Percentiles rank a stretch among this genome's conserved stretches.
Conservation (phyloP, 2,329 filamentous ascomycete genomes). For the Rhinocladiella similis region DNA sequence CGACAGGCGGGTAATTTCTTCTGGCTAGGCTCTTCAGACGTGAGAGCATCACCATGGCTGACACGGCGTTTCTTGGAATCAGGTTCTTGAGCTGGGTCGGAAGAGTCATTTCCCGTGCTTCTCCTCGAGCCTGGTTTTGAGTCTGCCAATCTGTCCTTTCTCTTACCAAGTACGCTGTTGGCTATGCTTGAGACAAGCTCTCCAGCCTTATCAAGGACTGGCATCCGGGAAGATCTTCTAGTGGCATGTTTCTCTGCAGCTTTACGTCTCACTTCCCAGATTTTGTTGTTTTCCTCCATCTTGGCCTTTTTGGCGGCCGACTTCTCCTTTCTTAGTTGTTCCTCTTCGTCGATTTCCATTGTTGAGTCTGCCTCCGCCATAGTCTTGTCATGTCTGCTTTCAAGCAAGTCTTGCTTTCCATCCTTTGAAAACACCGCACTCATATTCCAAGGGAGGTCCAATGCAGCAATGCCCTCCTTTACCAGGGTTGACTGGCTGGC, state of each 20-base stretch:
- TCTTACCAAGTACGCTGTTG: constrained; percentile 56
- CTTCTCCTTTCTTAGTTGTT: constrained; percentile 34
- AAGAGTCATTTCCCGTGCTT: constrained; percentile 31
- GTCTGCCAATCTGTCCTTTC: constrained; percentile 57
- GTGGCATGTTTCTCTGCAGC: constrained; percentile 32
- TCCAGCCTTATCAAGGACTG: constrained; percentile 45
- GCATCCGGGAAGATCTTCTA: constrained; percentile 46
- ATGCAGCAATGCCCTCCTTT: constrained; percentile 43
- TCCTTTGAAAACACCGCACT: constrained; percentile 20
- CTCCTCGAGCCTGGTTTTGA: constrained; percentile 57
- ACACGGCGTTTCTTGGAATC: constrained; percentile 45
- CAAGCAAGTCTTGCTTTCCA: constrained; percentile 6
- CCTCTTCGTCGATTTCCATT: constrained; percentile 28
- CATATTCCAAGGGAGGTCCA: constrained; percentile 38
- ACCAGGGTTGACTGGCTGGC: constrained; percentile 38
- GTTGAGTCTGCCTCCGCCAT: neutral
- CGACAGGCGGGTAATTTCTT: constrained; percentile 38
- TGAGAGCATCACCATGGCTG: constrained; percentile 27
- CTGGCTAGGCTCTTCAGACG: constrained; percentile 8
- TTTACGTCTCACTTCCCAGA: constrained; percentile 29
- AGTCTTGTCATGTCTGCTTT: constrained; percentile 17
- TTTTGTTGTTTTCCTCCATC: constrained; percentile 27
- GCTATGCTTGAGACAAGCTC: constrained; percentile 49
- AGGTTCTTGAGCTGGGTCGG: constrained; percentile 25
- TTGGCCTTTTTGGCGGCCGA: constrained; percentile 30